These are phyloP conservation scores for Pleoardoris graminearum DNA, from an alignment of 2,329 filamentous ascomycete species.

Conservation along the genomic window DNA sequence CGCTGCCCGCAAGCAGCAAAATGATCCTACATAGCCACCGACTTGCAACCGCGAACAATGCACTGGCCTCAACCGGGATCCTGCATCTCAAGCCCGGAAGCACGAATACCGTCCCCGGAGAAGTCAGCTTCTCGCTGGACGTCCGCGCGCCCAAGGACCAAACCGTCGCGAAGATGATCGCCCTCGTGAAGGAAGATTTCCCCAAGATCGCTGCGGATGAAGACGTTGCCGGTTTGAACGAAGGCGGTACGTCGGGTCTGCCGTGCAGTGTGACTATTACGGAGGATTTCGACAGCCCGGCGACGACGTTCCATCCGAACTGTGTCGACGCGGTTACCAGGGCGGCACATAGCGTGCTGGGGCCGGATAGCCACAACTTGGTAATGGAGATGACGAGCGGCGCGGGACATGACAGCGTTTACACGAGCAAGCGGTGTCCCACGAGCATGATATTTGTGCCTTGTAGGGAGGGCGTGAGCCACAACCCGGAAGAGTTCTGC, in stretches of 20 bases:
- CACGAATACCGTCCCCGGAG: conserved; percentile 73
- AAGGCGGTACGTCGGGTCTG: conserved; percentile 51
- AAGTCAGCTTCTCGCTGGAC: conserved; percentile 69
- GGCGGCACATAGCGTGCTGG: conserved; percentile 63
- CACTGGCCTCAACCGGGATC: conserved; percentile 71
- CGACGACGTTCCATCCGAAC: conserved; percentile 64
- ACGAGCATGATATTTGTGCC: conserved; percentile 56
- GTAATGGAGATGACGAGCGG: conserved; percentile 64
- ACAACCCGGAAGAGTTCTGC: conserved; percentile 53
- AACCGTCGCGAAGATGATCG: conserved; percentile 61
- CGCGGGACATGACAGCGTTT: conserved; percentile 64
- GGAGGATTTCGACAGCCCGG: conserved; percentile 63
- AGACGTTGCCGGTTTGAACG: conserved; percentile 54
- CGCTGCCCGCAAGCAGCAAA: conserved; percentile 67
- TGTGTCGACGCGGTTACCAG: conserved; percentile 68
- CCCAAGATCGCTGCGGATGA: conserved; percentile 61
- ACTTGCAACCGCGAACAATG: conserved; percentile 62
- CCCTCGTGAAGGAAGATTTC: conserved; percentile 61
- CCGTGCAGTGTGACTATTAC: conserved; percentile 61
- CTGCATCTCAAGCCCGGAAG: conserved; percentile 67
- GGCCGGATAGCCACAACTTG: conserved; percentile 53
- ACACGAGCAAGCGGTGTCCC: conserved; percentile 49
- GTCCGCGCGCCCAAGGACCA: conserved; percentile 63
- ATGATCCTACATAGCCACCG: conserved; percentile 69
- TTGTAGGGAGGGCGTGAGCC: conserved; percentile 52